phyloP scores from a whole-genome alignment of 108 stramenopile species.

The Cyclotella choctawhatcheeana region DNA sequence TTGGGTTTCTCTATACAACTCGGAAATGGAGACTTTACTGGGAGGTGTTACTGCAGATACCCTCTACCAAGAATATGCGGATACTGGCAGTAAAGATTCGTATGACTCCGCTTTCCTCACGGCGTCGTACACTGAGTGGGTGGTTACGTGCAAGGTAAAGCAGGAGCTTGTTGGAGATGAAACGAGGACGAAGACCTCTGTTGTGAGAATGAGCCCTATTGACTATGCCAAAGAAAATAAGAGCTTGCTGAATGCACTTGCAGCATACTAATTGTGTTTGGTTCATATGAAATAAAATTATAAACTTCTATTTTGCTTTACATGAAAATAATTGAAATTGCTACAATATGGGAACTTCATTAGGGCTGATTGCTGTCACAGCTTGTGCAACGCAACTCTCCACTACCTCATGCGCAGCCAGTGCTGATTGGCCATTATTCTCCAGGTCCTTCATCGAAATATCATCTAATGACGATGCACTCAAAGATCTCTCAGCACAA shows the following conservation, averaged over 20 bases:
- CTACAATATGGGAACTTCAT: too few species aligned
- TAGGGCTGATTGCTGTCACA: too few species aligned
- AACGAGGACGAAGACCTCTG: conserved; percentile 79
- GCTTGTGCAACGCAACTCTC: too few species aligned
- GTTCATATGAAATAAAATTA: too few species aligned
- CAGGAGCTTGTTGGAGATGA: conserved; percentile 93
- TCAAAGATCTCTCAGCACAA: too few species aligned
- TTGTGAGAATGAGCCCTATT: conserved; percentile 76
- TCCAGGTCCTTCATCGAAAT: too few species aligned
- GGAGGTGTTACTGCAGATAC: conserved; percentile 87
- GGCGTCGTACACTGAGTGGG: conserved; percentile 83
- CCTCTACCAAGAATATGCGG: conserved; percentile 50
- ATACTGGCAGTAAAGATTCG: conserved; percentile 52
- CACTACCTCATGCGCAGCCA: too few species aligned
- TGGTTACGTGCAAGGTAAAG: conserved; percentile 92
- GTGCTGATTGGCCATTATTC: too few species aligned
- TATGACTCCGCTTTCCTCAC: conserved; percentile 80
- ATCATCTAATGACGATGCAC: too few species aligned
- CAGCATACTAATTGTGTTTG: conserved; percentile 2
- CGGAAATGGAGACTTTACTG: conserved; percentile 78
- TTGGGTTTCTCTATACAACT: conserved; percentile 94
- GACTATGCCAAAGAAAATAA: conserved; percentile 84
- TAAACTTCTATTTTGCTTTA: too few species aligned
- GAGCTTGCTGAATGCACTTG: conserved; percentile 78
- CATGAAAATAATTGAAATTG: too few species aligned